Evolutionary conservation across 148 eudicot genomes (phyloP).

Genomic region (Diospyros kaki): DNA sequence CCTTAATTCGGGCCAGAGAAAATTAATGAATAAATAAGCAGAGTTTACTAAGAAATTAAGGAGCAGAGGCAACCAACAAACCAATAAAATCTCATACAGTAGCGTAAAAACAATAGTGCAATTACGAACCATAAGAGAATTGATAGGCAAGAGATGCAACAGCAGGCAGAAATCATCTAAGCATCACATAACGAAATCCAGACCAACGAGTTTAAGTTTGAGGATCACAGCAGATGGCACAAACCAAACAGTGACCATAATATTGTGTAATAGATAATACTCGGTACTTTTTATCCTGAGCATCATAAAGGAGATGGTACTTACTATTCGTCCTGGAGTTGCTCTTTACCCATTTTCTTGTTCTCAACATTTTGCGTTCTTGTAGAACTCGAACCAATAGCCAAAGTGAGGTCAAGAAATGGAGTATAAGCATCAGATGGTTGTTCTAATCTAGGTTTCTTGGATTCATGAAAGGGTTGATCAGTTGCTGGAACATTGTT

Average conservation of each 20-base stretch:
- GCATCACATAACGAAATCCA: constrained; percentile 1
- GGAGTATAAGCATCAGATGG: constrained; percentile 26
- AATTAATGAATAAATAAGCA: no score
- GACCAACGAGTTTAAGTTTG: neutral
- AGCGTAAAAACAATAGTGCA: neutral
- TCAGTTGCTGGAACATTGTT: constrained; percentile 10
- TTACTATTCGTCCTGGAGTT: constrained; percentile 21
- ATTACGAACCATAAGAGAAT: no score
- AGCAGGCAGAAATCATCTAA: neutral
- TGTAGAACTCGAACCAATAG: constrained; percentile 16
- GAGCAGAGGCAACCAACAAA: neutral
- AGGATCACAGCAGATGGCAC: neutral
- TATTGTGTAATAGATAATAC: no score
- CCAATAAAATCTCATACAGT: neutral
- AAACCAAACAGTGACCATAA: neutral
- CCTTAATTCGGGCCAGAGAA: no score
- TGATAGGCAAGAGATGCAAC: no score
- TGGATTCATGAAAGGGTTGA: constrained; percentile 25
- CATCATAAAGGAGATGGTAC: neutral
- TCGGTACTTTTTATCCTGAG: no score
- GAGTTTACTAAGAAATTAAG: neutral
- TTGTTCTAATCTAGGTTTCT: constrained; percentile 20
- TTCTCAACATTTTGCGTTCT: constrained; percentile 29
- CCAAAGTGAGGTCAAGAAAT: constrained; percentile 14
- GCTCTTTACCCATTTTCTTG: constrained; percentile 36